Evolutionary conservation across 164 flowering plant genomes (phyloP).

Genomic region (Umbilicus rupestris): DNA sequence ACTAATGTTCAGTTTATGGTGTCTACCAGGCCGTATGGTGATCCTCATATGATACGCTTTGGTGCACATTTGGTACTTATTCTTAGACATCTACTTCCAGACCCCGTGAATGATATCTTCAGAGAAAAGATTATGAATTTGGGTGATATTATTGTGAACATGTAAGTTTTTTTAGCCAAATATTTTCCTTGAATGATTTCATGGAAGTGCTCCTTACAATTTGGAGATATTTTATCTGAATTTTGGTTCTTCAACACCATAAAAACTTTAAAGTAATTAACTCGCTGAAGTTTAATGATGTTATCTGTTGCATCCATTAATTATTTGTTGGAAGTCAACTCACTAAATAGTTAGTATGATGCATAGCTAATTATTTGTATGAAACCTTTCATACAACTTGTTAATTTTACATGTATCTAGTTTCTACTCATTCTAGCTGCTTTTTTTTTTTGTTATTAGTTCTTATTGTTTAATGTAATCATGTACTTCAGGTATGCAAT

Average conservation of each 20-base stretch:
- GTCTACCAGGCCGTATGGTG: slow-evolving; percentile 76
- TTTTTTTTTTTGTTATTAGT: neutral
- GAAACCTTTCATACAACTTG: neutral
- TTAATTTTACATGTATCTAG: neutral
- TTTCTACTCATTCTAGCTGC: neutral
- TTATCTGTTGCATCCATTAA: neutral
- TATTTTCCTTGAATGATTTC: neutral
- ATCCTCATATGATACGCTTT: slow-evolving; percentile 94
- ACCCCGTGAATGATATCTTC: slow-evolving; percentile 64
- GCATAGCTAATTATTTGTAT: neutral
- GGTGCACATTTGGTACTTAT: slow-evolving; percentile 95
- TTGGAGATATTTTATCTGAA: neutral
- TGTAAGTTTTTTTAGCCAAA: slow-evolving; percentile 39
- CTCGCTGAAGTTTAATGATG: neutral
- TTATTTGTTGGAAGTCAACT: neutral
- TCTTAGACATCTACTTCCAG: slow-evolving; percentile 68
- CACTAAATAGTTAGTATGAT: neutral
- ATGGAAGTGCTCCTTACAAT: neutral
- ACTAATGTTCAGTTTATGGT: slow-evolving; percentile 7
- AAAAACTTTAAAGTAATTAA: neutral
- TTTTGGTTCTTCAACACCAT: neutral
- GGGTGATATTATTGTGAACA: slow-evolving; percentile 84
- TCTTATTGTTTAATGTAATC: neutral
- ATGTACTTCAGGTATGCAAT: slow-evolving; percentile 72
- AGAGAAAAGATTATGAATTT: slow-evolving; percentile 67